Evolutionary conservation across 768 basidiomycete genomes (phyloP).

Genomic region (Lactifluus volemus): DNA sequence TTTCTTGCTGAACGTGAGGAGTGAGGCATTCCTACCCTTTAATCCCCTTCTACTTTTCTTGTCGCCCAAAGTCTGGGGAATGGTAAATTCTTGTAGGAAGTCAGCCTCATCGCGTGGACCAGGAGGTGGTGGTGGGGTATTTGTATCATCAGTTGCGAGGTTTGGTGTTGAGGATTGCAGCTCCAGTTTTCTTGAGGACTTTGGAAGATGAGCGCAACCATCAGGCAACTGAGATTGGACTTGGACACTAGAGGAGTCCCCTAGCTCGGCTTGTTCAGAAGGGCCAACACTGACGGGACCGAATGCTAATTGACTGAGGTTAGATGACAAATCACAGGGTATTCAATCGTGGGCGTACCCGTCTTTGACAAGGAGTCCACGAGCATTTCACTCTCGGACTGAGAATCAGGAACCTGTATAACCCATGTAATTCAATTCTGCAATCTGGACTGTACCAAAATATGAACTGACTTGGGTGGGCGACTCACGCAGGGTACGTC

Average conservation of each 20-base stretch:
- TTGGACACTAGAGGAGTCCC: not conserved
- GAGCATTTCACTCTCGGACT: slow-evolving; percentile 3
- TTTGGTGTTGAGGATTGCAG: not conserved
- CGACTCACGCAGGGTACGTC: not conserved
- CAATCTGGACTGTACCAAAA: not conserved
- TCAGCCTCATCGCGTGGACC: not conserved
- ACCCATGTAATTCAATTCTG: not conserved
- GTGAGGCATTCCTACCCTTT: slow-evolving; percentile 2
- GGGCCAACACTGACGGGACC: not conserved
- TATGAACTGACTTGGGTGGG: slow-evolving; percentile 3
- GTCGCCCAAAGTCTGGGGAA: not conserved
- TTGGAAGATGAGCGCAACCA: not conserved
- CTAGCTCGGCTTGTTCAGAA: not conserved
- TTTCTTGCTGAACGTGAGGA: not conserved
- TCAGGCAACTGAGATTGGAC: not conserved
- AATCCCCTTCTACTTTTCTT: not conserved
- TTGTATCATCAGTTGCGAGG: not conserved
- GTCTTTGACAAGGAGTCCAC: not conserved
- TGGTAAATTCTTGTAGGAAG: not conserved
- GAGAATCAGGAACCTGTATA: slow-evolving; percentile 14
- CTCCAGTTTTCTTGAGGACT: not conserved
- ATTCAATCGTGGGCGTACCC: not conserved
- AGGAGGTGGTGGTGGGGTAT: not conserved
- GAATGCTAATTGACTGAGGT: not conserved
- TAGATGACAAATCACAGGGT: not conserved